phyloP scores from a whole-genome alignment of 2,329 filamentous ascomycete genomes.

The Helotiales sp. region DNA sequence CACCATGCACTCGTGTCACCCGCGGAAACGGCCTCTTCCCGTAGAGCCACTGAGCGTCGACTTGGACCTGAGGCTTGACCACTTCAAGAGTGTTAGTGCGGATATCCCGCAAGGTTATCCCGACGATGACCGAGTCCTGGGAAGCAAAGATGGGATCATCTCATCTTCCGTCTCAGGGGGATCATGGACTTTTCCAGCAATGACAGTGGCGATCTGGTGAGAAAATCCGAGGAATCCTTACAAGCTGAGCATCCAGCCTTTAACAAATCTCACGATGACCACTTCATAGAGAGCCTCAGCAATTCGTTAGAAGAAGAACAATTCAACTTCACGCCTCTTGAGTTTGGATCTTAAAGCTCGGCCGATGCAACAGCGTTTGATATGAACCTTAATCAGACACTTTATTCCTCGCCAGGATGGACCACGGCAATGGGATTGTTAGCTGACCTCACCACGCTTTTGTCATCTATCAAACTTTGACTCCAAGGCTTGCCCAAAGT shows the following conservation, averaged over 20 bases:
- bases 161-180: neutral
- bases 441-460: neutral
- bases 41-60: conserved; percentile 2
- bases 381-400: neutral
- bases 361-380: neutral
- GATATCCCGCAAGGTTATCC: neutral
- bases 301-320: no score
- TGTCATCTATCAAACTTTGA: neutral
- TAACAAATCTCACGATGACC: no score
- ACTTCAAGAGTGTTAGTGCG: neutral
- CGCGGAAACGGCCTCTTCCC: conserved; percentile 11
- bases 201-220: neutral
- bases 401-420: neutral
- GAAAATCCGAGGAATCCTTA: neutral
- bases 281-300: no score
- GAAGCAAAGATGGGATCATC: neutral
- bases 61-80: conserved; percentile 8
- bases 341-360: neutral
- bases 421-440: neutral
- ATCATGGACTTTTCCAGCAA: neutral
- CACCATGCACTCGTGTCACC: neutral
- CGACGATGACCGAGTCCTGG: neutral
- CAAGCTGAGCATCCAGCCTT: neutral
- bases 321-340: no score
- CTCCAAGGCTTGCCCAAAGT: neutral